Evolutionary conservation across 2,329 filamentous ascomycete genomes (phyloP).

Genomic region (Exophiala sp.): DNA sequence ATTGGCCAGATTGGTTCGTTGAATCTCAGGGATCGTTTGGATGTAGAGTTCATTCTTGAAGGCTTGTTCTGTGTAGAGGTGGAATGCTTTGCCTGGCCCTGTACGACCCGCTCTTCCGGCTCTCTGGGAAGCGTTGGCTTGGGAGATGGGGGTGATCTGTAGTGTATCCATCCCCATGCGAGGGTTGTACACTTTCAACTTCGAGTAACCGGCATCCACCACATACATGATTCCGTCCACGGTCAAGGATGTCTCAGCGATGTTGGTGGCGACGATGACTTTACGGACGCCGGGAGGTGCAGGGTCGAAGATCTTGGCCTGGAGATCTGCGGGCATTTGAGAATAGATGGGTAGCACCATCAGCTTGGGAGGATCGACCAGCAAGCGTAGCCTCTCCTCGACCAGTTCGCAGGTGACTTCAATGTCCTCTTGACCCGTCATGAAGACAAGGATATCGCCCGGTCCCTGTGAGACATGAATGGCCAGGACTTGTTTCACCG

Average conservation of each 20-base stretch:
- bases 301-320: constrained; percentile 94
- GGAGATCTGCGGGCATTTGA: constrained; percentile 97
- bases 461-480: constrained; percentile 92
- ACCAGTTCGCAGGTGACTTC: constrained; percentile 93
- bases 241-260: constrained; percentile 94
- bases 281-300: constrained; percentile 87
- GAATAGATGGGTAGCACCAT: constrained; percentile 97
- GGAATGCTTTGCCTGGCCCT: constrained; percentile 89
- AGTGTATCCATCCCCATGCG: constrained; percentile 99
- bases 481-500: constrained; percentile 88
- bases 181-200: constrained; percentile 97
- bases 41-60: constrained; percentile 96
- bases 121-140: constrained; percentile 89
- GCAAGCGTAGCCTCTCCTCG: constrained; percentile 74
- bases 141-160: constrained; percentile 94
- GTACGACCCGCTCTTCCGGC: constrained; percentile 91
- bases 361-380: constrained; percentile 92
- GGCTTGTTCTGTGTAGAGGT: constrained; percentile 87
- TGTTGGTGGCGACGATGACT: constrained; percentile 97
- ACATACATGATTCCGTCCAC: constrained; percentile 99
- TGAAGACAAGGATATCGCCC: constrained; percentile 95
- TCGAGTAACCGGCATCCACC: constrained; percentile 91
- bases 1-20: constrained; percentile 82
- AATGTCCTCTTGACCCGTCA: constrained; percentile 99
- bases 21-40: constrained; percentile 95